phyloP scores from a whole-genome alignment of 2,329 filamentous ascomycete genomes.

The Dryadomyces quercus-mongolicae region DNA sequence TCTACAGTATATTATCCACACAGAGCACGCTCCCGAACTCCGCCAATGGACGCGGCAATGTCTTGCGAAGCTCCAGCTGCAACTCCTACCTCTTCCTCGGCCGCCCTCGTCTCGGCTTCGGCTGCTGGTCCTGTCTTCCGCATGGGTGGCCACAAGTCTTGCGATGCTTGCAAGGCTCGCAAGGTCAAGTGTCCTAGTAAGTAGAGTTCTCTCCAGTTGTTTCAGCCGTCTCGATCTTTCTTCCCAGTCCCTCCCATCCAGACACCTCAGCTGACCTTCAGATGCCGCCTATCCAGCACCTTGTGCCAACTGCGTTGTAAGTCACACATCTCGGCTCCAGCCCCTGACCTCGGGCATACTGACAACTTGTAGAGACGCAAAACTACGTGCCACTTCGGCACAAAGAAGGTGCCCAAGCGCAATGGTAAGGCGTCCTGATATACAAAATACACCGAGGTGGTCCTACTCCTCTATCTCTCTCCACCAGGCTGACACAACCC shows the following conservation, averaged over 20 bases:
- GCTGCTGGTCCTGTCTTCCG: not conserved
- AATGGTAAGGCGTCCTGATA: constrained; percentile 1
- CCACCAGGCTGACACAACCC: too few species aligned
- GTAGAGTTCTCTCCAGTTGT: not conserved
- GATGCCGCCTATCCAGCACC: constrained; percentile 7
- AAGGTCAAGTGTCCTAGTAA: constrained; percentile 27
- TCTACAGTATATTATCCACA: not conserved
- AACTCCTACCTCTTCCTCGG: not conserved
- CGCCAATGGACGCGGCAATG: not conserved
- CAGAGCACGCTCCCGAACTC: not conserved
- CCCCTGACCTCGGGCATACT: too few species aligned
- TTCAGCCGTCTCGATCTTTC: too few species aligned
- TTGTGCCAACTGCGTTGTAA: constrained; percentile 8
- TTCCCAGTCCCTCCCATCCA: too few species aligned
- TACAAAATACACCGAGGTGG: too few species aligned
- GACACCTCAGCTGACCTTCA: constrained; percentile 1
- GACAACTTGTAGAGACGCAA: constrained; percentile 8
- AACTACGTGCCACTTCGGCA: constrained; percentile 8
- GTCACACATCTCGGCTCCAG: not conserved
- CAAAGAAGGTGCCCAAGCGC: constrained; percentile 7
- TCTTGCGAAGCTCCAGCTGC: not conserved
- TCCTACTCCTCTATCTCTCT: too few species aligned
- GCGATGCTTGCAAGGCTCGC: constrained; percentile 26
- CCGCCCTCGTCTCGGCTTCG: not conserved
- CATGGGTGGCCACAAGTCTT: constrained; percentile 17